phyloP scores from a whole-genome alignment of 805 yeast genomes.

The Yamadazyma tumulicola region DNA sequence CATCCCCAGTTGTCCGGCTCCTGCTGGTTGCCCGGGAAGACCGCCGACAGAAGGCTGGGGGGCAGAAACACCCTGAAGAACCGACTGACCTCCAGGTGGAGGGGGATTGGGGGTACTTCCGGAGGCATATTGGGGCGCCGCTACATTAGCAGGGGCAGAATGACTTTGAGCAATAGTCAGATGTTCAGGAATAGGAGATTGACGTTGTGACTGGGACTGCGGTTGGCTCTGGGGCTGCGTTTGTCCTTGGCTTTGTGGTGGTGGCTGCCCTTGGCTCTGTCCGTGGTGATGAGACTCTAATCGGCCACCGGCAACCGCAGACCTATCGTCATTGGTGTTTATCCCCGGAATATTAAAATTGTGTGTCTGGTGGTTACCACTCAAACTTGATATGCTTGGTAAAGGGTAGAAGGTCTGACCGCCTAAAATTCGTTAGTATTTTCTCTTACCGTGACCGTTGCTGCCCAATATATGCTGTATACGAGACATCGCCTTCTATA shows the following conservation, averaged over 20 bases:
- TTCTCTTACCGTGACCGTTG: no score
- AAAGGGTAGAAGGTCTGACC: conserved; percentile 47
- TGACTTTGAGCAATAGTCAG: background rate
- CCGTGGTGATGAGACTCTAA: conserved; percentile 6
- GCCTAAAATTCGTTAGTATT: conserved; percentile 28
- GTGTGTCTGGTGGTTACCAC: conserved; percentile 40
- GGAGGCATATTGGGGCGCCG: conserved; percentile 1
- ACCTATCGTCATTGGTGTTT: conserved; percentile 26
- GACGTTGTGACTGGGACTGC: conserved; percentile 3
- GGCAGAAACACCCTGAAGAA: conserved; percentile 9
- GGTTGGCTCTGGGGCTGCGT: conserved; percentile 4
- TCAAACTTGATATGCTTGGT: conserved; percentile 50
- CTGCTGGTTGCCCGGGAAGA: no score
- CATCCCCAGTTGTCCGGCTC: conserved; percentile 6
- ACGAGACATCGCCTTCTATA: no score
- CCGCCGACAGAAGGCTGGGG: conserved; percentile 7
- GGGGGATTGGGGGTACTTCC: conserved; percentile 9
- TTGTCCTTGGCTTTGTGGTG: conserved; percentile 1
- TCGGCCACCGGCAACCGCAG: no score
- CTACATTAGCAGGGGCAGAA: no score
- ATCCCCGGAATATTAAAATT: conserved; percentile 49
- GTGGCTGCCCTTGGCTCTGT: conserved; percentile 4
- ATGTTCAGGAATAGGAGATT: conserved; percentile 3
- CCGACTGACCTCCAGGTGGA: conserved; percentile 12
- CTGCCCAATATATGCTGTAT: no score